Evolutionary conservation across 169 alveolate genomes (phyloP).

Genomic region (Cyclospora cayetanensis): DNA sequence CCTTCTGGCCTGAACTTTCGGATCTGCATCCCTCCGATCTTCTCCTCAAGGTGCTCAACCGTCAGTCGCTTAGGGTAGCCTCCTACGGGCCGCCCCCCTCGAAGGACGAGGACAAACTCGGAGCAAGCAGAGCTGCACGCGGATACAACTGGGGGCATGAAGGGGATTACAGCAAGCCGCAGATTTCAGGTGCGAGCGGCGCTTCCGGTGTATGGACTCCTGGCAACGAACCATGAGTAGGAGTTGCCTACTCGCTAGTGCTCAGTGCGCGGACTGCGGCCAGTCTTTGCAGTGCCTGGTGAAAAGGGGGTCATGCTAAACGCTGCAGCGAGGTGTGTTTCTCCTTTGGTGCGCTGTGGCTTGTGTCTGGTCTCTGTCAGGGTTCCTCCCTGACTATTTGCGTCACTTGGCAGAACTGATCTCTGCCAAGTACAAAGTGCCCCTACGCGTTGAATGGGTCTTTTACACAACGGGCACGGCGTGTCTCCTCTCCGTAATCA

Average conservation of each 20-base stretch:
- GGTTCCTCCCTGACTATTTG: constrained; percentile 55
- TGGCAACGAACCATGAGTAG: no score
- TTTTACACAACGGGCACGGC: constrained; percentile 23
- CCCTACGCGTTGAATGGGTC: constrained; percentile 15
- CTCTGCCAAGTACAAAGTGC: neutral
- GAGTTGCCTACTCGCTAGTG: no score
- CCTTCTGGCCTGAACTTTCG: neutral
- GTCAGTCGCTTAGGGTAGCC: constrained; percentile 11
- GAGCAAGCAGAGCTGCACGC: neutral
- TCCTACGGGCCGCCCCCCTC: neutral
- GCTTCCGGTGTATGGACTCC: no score
- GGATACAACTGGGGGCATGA: constrained; percentile 64
- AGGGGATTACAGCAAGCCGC: constrained; percentile 35
- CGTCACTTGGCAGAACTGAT: neutral
- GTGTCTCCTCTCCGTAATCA: constrained; percentile 10
- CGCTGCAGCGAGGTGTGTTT: no score
- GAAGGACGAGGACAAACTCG: neutral
- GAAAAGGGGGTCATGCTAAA: no score
- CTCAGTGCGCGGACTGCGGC: no score
- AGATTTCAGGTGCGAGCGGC: no score
- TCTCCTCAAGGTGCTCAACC: neutral
- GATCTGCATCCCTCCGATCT: constrained; percentile 30
- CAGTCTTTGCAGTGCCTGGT: no score
- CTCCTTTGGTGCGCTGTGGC: no score
- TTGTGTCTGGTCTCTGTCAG: no score